A percentile compares a stretch with the other conserved stretches of the same genome.
Conservation (phyloP, 1,284 basidiomycete genomes). For the Sporisorium scitamineum region DNA sequence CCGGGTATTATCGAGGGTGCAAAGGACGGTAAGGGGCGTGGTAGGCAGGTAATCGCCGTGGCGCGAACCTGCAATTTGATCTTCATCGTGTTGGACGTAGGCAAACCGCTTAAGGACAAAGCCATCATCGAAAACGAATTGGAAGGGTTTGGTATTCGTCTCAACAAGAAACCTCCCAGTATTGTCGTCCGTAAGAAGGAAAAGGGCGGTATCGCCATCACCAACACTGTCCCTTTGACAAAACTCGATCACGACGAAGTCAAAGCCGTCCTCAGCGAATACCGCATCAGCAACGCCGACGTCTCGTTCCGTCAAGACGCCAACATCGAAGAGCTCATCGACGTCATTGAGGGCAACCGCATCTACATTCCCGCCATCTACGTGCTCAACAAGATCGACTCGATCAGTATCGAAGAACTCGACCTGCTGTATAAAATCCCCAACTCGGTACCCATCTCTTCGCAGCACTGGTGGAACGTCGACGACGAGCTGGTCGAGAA, state of each 20-base stretch:
- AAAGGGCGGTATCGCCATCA: slow-evolving; percentile 78
- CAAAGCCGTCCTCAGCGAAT: slow-evolving; percentile 94
- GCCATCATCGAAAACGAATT: slow-evolving; percentile 89
- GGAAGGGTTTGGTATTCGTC: slow-evolving; percentile 94
- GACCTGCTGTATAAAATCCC: slow-evolving; percentile 92
- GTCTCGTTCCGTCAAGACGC: slow-evolving; percentile 91
- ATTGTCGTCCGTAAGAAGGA: slow-evolving; percentile 87
- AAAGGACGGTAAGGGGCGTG: slow-evolving; percentile 96
- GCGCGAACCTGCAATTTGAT: slow-evolving; percentile 98
- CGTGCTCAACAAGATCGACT: slow-evolving; percentile 80
- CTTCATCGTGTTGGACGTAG: slow-evolving; percentile 97
- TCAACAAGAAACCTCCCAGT: slow-evolving; percentile 94
- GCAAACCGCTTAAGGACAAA: slow-evolving; percentile 94
- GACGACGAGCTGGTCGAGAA: slow-evolving; percentile 92
- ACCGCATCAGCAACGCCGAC: slow-evolving; percentile 87
- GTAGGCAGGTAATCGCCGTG: slow-evolving; percentile 93
- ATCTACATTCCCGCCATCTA: slow-evolving; percentile 76
- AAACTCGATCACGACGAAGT: slow-evolving; percentile 96
- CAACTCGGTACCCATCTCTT: slow-evolving; percentile 92
- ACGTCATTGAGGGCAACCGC: slow-evolving; percentile 73
- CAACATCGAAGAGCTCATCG: slow-evolving; percentile 97
- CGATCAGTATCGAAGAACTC: slow-evolving; percentile 93
- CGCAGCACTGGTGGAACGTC: slow-evolving; percentile 93
- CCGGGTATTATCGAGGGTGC: slow-evolving; percentile 98
- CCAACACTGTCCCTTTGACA: slow-evolving; percentile 83